A percentile compares a stretch with the other conserved stretches of the same genome.
Evolutionary conservation across 345 rosid genomes (phyloP).

Genomic region (Citrus trifoliata): DNA sequence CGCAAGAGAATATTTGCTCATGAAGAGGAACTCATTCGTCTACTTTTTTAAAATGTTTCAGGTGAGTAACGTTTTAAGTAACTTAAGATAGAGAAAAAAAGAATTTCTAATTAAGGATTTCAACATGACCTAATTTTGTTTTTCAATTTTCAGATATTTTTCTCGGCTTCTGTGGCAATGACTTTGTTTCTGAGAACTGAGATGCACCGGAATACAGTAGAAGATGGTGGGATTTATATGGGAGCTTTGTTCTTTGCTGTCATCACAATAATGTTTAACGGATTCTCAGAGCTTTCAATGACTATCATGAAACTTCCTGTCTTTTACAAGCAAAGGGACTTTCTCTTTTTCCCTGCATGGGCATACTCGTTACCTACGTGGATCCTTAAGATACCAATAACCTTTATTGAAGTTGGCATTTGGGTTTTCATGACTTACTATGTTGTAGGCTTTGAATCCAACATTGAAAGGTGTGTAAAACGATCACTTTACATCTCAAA

Average conservation of each 20-base stretch:
- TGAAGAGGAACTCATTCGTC: conserved; percentile 88
- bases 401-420: conserved; percentile 50
- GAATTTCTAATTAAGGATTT: neutral
- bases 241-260: conserved; percentile 65
- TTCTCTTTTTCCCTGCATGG: conserved; percentile 85
- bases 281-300: conserved; percentile 77
- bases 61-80: conserved; percentile 21
- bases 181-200: conserved; percentile 65
- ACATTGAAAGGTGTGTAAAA: conserved; percentile 36
- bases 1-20: conserved; percentile 69
- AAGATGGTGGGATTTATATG: conserved; percentile 65
- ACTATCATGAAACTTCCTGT: conserved; percentile 74
- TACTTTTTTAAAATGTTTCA: conserved; percentile 57
- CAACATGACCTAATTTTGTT: neutral
- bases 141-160: conserved; percentile 44
- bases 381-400: conserved; percentile 78
- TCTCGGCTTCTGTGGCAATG: conserved; percentile 53
- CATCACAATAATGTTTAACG: conserved; percentile 60
- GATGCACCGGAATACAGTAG: conserved; percentile 53
- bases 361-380: conserved; percentile 80
- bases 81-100: neutral
- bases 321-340: conserved; percentile 90
- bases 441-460: conserved; percentile 52
- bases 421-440: conserved; percentile 63
- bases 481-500: neutral